Evolutionary conservation across 2,329 filamentous ascomycete species (phyloP), one percentile per base, ranked within the genome.

Genomic region (Trichoderma simmonsii): DNA sequence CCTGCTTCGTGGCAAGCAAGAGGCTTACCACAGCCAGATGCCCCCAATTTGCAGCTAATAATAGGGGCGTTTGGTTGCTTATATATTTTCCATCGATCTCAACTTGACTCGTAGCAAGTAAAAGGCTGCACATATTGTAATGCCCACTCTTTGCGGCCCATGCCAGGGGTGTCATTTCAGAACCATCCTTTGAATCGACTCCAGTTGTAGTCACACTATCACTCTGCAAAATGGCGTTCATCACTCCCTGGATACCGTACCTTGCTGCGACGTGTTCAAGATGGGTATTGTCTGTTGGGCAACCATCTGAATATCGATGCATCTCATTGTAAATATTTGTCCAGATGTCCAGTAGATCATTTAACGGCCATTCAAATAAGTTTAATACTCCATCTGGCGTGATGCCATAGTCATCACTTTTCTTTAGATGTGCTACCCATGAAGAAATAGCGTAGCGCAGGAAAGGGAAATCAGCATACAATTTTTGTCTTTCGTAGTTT

Each of bases 391-490:
- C 62, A 0, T 54, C 69, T 9, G 62, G 68, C 15, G 56, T 6
- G 2, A 39, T 24, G 12, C 3, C 4, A 1, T 9, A 5, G 1
- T 4, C 8, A 12, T 74, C 66, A 30, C 72, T 73, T 43, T 57
- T 0, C 24, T 68, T 54, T 7, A 28, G 48, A 15, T 74, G 73
- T 18, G 9, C 2, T 8, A 68, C 21, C 73, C 72, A 74, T 4
- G 57, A 64, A 8, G 11, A 59, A 5, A 59, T 36, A 12, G 72
- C 72, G 24, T 73, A 74, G 1, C 9, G 0, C 14, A 73, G 3
- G 5, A 72, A 64, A 15, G 34, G 60, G 24, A 71, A 74, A 1
- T 59, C 11, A 6, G 3, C 12, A 4, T 7, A 8, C 4, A 59
- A 9, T 24, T 57, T 11, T 0, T 5, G 0, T 28, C 2, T 2